Conservation (phyloP, 2,329 filamentous ascomycete genomes). For the Calcarisporium arbuscula region DNA sequence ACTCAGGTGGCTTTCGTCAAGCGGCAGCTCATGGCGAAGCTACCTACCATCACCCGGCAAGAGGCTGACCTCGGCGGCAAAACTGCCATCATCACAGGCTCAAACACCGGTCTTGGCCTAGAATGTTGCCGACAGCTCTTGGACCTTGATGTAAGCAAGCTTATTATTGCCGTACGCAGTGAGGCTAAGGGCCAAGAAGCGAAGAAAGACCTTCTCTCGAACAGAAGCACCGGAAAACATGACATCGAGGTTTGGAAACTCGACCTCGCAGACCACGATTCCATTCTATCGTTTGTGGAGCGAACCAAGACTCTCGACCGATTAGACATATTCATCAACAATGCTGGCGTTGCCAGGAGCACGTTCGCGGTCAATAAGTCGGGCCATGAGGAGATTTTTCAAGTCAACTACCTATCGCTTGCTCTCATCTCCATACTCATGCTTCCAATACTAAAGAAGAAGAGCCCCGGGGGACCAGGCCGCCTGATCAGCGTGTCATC, state of each 20-base stretch:
- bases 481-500: no score
- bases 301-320: neutral
- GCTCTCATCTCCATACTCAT: constrained; percentile 1
- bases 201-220: no score
- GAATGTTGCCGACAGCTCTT: constrained; percentile 28
- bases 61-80: constrained; percentile 11
- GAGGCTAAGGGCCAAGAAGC: constrained; percentile 20
- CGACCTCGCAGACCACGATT: constrained; percentile 2
- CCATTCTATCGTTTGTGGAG: neutral
- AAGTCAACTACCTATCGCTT: constrained; percentile 4
- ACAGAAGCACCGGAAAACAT: constrained; percentile 18
- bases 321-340: constrained; percentile 1
- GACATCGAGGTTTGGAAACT: constrained; percentile 16
- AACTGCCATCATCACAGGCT: constrained; percentile 25
- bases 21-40: no score
- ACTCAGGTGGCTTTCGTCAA: no score
- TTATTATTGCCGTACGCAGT: constrained; percentile 28
- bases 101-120: constrained; percentile 27
- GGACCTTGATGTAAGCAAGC: constrained; percentile 18
- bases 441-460: constrained; percentile 1
- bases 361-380: neutral
- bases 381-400: neutral
- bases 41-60: no score
- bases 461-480: no score
- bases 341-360: constrained; percentile 1